phyloP scores from a whole-genome alignment of 495 filamentous ascomycete species.

The Hypoxylon lenormandii region DNA sequence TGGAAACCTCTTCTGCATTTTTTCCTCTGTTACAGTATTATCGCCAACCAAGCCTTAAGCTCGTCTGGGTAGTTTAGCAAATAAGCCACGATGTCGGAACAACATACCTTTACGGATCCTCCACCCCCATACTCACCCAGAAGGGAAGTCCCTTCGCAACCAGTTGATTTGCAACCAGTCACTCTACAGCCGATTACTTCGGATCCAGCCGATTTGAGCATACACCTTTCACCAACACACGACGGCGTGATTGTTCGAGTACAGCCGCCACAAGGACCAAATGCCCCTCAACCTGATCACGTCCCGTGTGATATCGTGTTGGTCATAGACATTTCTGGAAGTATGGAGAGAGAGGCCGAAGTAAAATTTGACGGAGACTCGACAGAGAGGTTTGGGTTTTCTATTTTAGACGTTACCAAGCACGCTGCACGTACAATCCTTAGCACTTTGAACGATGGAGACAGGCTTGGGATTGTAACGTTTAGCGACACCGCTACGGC shows the following conservation, averaged over 20 bases:
- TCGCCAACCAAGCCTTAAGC: too few species aligned
- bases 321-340: constrained; percentile 61
- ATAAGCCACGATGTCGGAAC: too few species aligned
- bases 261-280: constrained; percentile 52
- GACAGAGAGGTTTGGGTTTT: constrained; percentile 52
- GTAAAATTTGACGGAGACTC: constrained; percentile 44
- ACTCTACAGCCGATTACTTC: not conserved
- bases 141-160: too few species aligned
- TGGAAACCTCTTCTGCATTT: too few species aligned
- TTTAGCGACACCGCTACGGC: constrained; percentile 50
- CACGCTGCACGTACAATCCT: constrained; percentile 61
- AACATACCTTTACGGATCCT: too few species aligned
- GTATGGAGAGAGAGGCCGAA: constrained; percentile 54
- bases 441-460: constrained; percentile 54
- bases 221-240: constrained; percentile 48
- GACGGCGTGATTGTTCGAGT: constrained; percentile 57
- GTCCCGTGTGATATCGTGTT: constrained; percentile 61
- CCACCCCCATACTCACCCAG: not conserved
- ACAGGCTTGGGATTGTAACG: constrained; percentile 62
- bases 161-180: too few species aligned
- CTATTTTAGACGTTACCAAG: constrained; percentile 60
- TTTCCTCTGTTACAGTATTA: too few species aligned
- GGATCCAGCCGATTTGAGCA: constrained; percentile 28
- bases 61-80: too few species aligned
- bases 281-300: constrained; percentile 33